These are phyloP conservation scores for Alternaria burnsii DNA, from an alignment of 2,329 filamentous ascomycete species.

Conservation along the genomic window DNA sequence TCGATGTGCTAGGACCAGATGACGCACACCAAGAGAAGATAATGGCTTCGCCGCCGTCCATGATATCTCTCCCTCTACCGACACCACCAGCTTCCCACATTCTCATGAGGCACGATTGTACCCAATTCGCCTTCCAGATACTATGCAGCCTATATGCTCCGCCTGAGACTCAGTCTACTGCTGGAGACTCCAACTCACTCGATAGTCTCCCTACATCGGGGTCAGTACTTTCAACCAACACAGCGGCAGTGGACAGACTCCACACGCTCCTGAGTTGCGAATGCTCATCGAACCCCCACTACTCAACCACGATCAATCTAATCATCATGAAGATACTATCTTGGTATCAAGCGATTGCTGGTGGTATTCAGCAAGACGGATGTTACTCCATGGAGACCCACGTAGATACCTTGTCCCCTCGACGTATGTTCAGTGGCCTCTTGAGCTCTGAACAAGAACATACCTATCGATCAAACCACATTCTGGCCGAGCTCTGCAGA, in stretches of 20 bases:
- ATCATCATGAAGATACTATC: conserved; percentile 48
- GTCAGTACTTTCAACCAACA: conserved; percentile 44
- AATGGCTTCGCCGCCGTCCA: conserved; percentile 34
- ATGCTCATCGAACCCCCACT: conserved; percentile 49
- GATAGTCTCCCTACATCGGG: conserved; percentile 43
- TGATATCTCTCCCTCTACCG: conserved; percentile 40
- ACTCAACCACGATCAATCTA: conserved; percentile 48
- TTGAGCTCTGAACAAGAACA: conserved; percentile 42
- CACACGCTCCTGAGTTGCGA: conserved; percentile 43
- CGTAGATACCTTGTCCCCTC: conserved; percentile 41
- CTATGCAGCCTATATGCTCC: conserved; percentile 47
- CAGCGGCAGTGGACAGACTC: conserved; percentile 46
- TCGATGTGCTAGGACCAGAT: conserved; percentile 34
- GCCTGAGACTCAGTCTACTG: conserved; percentile 34
- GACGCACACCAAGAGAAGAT: conserved; percentile 35
- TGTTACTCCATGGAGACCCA: conserved; percentile 33
- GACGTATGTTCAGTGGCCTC: conserved; percentile 33
- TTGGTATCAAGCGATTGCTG: conserved; percentile 48
- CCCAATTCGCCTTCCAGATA: conserved; percentile 47
- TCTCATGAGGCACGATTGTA: conserved; percentile 45
- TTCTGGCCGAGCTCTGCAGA: conserved; percentile 45
- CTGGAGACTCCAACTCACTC: conserved; percentile 34
- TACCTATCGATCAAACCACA: conserved; percentile 42
- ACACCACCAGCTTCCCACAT: conserved; percentile 36
- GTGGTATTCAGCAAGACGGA: conserved; percentile 28